Percentiles rank a stretch among this genome's conserved stretches.
Conservation (phyloP, 1,284 basidiomycete genomes). For the Apiotrichum laibachii region DNA sequence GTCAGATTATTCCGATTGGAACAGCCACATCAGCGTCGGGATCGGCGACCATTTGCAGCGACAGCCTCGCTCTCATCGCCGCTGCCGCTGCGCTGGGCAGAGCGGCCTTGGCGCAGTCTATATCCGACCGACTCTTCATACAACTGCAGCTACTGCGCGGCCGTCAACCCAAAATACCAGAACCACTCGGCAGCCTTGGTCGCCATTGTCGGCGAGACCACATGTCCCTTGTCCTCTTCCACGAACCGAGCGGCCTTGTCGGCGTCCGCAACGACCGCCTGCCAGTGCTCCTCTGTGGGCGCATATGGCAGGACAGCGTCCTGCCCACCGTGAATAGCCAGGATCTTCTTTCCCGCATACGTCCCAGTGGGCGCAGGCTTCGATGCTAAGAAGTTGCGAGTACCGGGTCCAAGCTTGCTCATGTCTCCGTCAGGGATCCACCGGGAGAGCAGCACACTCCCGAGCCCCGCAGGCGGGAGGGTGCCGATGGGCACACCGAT, state of each 20-base stretch:
- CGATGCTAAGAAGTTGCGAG: background rate
- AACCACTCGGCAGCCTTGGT: conserved; percentile 43
- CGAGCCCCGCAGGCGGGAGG: conserved; percentile 9
- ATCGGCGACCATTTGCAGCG: no score
- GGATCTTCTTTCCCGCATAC: conserved; percentile 65
- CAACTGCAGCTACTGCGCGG: no score
- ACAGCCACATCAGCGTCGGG: no score
- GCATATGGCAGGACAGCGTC: conserved; percentile 46
- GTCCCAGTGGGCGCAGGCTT: background rate
- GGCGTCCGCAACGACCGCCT: conserved; percentile 53
- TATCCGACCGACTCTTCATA: no score
- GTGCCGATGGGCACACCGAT: conserved; percentile 19
- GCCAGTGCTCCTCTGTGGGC: conserved; percentile 21
- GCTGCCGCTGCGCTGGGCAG: no score
- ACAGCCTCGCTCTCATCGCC: no score
- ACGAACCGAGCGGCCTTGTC: conserved; percentile 35
- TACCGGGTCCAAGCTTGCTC: background rate
- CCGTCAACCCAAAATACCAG: conserved; percentile 37
- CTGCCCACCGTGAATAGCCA: conserved; percentile 60
- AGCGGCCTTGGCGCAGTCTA: no score
- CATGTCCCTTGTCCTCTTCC: conserved; percentile 47
- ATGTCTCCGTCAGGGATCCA: background rate
- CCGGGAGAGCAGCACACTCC: background rate
- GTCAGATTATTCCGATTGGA: no score
- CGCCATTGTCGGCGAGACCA: conserved; percentile 47